These are phyloP conservation scores for Erythrobasidium hasegawianum DNA, from an alignment of 1,284 basidiomycete genomes.

Conservation along the genomic window DNA sequence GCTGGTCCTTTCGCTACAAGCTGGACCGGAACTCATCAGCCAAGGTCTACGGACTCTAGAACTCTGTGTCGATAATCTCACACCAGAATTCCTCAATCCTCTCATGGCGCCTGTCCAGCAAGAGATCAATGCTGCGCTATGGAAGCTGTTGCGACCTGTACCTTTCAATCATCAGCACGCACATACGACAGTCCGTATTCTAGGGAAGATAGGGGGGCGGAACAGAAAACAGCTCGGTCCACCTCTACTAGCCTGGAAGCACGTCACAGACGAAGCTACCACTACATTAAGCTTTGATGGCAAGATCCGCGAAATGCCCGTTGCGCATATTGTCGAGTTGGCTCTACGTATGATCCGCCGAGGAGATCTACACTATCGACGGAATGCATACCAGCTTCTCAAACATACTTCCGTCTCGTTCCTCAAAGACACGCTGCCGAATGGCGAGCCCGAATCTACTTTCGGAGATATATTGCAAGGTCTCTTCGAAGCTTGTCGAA, in stretches of 20 bases:
- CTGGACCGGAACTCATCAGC: conserved; percentile 81
- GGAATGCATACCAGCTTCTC: conserved; percentile 72
- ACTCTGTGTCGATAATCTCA: conserved; percentile 98
- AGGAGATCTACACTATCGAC: conserved; percentile 61
- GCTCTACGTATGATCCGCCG: conserved; percentile 66
- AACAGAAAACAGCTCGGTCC: conserved; percentile 84
- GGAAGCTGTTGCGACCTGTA: conserved; percentile 82
- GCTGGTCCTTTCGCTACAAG: conserved; percentile 83
- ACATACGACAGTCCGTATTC: conserved; percentile 90
- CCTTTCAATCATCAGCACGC: conserved; percentile 90
- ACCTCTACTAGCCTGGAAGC: conserved; percentile 68
- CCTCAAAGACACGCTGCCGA: conserved; percentile 57
- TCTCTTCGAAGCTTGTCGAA: conserved; percentile 70
- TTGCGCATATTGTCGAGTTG: conserved; percentile 68
- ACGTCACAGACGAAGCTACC: conserved; percentile 65
- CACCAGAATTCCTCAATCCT: conserved; percentile 96
- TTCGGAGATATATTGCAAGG: conserved; percentile 71
- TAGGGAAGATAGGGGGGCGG: conserved; percentile 94
- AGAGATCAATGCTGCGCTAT: conserved; percentile 91
- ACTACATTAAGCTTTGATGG: conserved; percentile 71
- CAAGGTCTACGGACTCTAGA: conserved; percentile 96
- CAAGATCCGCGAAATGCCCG: conserved; percentile 59
- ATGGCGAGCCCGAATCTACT: conserved; percentile 66
- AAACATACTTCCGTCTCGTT: conserved; percentile 70
- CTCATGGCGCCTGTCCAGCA: conserved; percentile 87